phyloP scores from a whole-genome alignment of 441 rosid genomes.

The Raphanus hybrid region DNA sequence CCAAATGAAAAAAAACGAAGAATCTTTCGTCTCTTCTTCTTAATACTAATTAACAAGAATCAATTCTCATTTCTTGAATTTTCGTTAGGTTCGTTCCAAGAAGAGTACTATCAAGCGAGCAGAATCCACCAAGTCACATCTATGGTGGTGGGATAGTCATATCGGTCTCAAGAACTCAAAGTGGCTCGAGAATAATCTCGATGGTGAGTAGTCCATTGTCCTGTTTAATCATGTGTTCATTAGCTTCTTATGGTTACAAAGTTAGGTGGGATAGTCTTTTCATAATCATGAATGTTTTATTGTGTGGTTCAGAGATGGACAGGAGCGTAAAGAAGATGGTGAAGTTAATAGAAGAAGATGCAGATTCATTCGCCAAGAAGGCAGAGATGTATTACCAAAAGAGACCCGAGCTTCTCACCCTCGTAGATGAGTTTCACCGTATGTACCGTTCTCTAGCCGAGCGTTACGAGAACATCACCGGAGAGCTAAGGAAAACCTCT shows the following conservation, averaged over 20 bases:
- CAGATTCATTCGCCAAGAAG: conserved; percentile 60
- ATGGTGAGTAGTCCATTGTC: conserved; percentile 45
- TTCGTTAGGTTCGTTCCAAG: conserved; percentile 41
- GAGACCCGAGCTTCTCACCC: conserved; percentile 57
- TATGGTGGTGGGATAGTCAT: conserved; percentile 54
- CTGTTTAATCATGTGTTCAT: not conserved
- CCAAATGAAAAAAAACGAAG: too few relatives aligned
- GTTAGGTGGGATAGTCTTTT: conserved; percentile 33
- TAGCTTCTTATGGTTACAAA: conserved; percentile 5
- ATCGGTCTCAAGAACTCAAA: conserved; percentile 47
- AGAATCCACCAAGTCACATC: conserved; percentile 43
- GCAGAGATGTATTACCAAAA: conserved; percentile 60
- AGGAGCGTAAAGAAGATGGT: conserved; percentile 51
- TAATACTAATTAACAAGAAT: not conserved
- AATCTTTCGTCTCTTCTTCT: conserved; percentile 8
- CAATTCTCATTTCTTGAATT: conserved; percentile 33
- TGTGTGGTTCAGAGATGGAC: conserved; percentile 55
- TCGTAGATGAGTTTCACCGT: conserved; percentile 49
- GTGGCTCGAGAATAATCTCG: conserved; percentile 56
- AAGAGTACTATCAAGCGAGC: conserved; percentile 35
- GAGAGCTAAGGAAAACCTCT: conserved; percentile 75
- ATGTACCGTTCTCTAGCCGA: conserved; percentile 56
- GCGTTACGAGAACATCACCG: conserved; percentile 53
- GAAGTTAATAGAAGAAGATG: conserved; percentile 53
- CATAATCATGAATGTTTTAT: not conserved